Evolutionary conservation across 2,329 filamentous ascomycete species (phyloP), one percentile per base, ranked within the genome.

Genomic region (Claviceps quebecensis): DNA sequence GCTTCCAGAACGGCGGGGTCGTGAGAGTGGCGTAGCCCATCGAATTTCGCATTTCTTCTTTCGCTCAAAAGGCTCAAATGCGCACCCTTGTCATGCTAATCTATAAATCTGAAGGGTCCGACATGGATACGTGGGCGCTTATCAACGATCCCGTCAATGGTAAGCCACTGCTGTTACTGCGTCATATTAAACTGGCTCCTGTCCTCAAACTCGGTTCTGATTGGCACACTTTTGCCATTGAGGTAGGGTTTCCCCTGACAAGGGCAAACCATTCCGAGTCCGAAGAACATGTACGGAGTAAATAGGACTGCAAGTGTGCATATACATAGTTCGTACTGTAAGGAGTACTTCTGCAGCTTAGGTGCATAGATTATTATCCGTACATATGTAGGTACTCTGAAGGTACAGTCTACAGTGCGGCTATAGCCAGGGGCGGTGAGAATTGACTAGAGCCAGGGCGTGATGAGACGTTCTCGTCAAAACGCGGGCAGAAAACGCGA

Each of bases 401-500:
- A 29, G 29, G 8, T 4, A 11, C 9, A 29, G 4, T 11, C 29
- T 11, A 34, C 29, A 34, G 29, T 19, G 16, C 39, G 16, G 14
- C 39, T 2, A 23, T 1, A 39, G 38, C 9, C 7, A 34, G 49
- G 53, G 52, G 55, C 55, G 56, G 56, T 57, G 55, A 56, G 44
- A 40, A 44, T 5, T 43, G 41, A 36, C 34, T 29, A 38, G 47
- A 48, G 47, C 37, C 26, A 29, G 29, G 9, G 46, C 36, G 38
- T 26, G 47, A 48, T 43, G 34, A 36, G 16, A 9, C 17, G 26
- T 26, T 46, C 45, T 36, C 45, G 23, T 34, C 23, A 17, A 26
- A 34, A 26, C 48, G 50, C 45, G 38, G 45, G 26, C 43, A 26
- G 29, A 37, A 44, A 5, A 46, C 26, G 36, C 47, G 29, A 45